These are phyloP conservation scores for Suillus ampliporus DNA, from an alignment of 768 basidiomycete species.

Conservation along the genomic window DNA sequence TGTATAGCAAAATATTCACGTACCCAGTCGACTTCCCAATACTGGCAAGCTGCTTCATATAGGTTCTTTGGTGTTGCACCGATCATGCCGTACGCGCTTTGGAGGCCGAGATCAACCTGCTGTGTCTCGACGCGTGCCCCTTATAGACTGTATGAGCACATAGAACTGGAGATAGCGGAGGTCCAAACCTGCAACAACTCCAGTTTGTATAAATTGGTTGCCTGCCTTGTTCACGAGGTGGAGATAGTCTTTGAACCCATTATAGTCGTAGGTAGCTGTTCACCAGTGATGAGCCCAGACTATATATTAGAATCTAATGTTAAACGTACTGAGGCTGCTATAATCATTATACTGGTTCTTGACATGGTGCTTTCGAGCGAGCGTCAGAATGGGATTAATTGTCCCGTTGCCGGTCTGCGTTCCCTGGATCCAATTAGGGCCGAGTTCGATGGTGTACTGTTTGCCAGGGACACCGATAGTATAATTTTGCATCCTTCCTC, in stretches of 20 bases:
- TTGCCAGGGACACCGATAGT: constrained; percentile 46
- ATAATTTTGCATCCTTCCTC: constrained; percentile 61
- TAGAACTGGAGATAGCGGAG: not conserved
- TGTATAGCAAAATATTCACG: constrained; percentile 2
- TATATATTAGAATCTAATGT: not conserved
- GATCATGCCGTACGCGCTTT: constrained; percentile 58
- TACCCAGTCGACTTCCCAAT: constrained; percentile 53
- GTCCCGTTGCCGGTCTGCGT: constrained; percentile 53
- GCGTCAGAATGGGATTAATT: constrained; percentile 62
- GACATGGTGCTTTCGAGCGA: constrained; percentile 61
- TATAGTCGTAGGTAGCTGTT: constrained; percentile 59
- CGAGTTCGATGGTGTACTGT: constrained; percentile 56
- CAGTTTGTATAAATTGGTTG: constrained; percentile 47
- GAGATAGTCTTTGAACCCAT: constrained; percentile 53
- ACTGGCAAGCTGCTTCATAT: constrained; percentile 60
- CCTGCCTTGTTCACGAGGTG: constrained; percentile 49
- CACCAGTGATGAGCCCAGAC: not conserved
- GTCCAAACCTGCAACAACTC: constrained; percentile 49
- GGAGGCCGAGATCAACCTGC: constrained; percentile 59
- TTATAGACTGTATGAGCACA: constrained; percentile 21
- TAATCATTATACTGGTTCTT: constrained; percentile 50
- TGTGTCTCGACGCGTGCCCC: constrained; percentile 49
- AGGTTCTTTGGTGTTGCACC: constrained; percentile 51
- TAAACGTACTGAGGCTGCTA: constrained; percentile 49
- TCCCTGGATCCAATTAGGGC: constrained; percentile 68